Percentiles rank a stretch among this genome's conserved stretches.
Conservation (phyloP, 2,329 filamentous ascomycete genomes). For the Talaromyces sp. region DNA sequence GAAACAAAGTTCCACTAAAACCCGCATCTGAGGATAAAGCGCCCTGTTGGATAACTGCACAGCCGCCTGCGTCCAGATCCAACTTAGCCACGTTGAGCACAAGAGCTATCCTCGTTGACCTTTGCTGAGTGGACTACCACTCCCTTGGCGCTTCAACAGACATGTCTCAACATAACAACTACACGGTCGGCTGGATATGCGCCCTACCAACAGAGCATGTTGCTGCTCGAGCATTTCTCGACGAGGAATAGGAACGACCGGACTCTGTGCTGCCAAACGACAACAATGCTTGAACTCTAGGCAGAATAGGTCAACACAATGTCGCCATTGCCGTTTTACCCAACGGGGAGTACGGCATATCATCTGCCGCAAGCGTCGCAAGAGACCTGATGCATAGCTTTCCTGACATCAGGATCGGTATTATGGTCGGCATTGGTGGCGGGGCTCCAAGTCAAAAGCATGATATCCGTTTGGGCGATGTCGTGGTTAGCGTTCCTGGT, state of each 20-base stretch:
- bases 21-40: too few species aligned
- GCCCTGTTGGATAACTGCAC: too few species aligned
- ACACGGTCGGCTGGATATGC: not conserved
- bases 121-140: too few species aligned
- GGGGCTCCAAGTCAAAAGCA: not conserved
- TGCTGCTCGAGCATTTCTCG: not conserved
- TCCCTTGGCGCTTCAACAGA: too few species aligned
- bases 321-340: not conserved
- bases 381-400: not conserved
- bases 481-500: not conserved
- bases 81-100: too few species aligned
- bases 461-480: not conserved
- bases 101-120: too few species aligned
- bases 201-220: not conserved
- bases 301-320: not conserved
- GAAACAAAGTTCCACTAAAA: too few species aligned
- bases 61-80: too few species aligned
- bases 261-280: not conserved
- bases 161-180: not conserved
- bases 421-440: not conserved
- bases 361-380: not conserved
- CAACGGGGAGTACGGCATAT: not conserved
- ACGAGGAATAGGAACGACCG: not conserved
- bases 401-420: not conserved
- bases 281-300: not conserved